Evolutionary conservation across 768 basidiomycete genomes (phyloP), one percentile per base, ranked within the genome.

Genomic region (Coprinopsis marcescibilis): DNA sequence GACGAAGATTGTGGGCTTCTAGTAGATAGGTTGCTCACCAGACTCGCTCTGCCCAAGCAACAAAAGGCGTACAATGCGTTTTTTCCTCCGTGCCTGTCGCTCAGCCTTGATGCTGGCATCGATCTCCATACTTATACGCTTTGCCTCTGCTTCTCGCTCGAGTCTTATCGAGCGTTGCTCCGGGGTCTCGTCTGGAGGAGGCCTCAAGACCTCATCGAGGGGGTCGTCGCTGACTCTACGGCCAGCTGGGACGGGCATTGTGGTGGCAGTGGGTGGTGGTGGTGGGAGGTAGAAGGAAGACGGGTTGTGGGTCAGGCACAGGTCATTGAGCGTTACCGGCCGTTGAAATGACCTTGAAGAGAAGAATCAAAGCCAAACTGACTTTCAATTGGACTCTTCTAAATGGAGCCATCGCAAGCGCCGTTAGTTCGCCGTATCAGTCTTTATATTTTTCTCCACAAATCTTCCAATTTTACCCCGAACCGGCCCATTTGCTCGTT

Each of bases 31-130:
- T 4, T 17, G 64, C 81, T 53, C 60, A 82, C 86, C 86, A 5
- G 81, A 85, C 69, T 90, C 87, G 66, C 83, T 86, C 70, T 89
- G 88, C 5, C 88, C 88, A 1, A 90, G 76, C 17, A 90, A 69
- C 36, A 90, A 67, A 12, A 90, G 72, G 49, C 83, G 69, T 46
- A 90, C 87, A 48, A 85, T 72, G 38, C 75, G 75, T 60, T 73
- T 80, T 71, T 84, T 88, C 66, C 77, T 75, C 50, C 72, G 60
- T 1, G 77, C 74, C 55, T 78, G 80, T 26, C 74, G 73, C 59
- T 84, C 81, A 4, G 73, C 71, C 57, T 77, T 81, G 68, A 91
- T 80, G 40, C 70, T 69, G 47, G 85, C 83, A 68, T 89, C 87
- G 65, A 89, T 89, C 45, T 74, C 80, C 43, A 65, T 72, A 60